Evolutionary conservation across 768 basidiomycete genomes (phyloP), one percentile per base, ranked within the genome.

Genomic region (Scleroderma bovista): DNA sequence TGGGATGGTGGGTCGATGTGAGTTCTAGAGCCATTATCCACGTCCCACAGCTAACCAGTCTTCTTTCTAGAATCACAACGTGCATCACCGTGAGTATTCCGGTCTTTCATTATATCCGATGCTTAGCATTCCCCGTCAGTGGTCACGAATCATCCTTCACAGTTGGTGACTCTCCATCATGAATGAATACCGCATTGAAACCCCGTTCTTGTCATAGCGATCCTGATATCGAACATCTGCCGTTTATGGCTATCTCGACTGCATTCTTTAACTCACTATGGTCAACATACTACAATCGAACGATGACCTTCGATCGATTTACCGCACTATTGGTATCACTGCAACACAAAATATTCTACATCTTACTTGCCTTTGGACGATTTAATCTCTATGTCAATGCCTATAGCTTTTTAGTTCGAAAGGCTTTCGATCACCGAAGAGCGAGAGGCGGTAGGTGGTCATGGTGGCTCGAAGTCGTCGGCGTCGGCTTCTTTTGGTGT

Each of bases 1-100:
- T 96, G 20, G 91, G 93, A 36, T 99, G 96, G 96, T 99, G 95
- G 95, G 89, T 92, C 36, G 80, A 93, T 65, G 93, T 94, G 59
- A 72, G 93, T 82, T n/a, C 12, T 44, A 33, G 29, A 20, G 11
- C 38, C 50, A n/a, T 51, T 46, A 2, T 46, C 34, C 22, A 20
- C 15, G 9, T 55, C 43, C 32, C 33, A 34, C 26, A 13, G 13
- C 34, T 36, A 16, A 16, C 31, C 19, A 29, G 36, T 20, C n/a
- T 12, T 22, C 43, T 20, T 11, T 44, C 31, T 55, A 91, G 88
- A 91, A 88, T 63, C 96, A 99, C 64, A 96, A 98, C 60, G 83
- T 94, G 42, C 94, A 97, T 72, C 94, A 97, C 70, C 75, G 93
- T 93, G 63, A 75, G 93, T 79, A 32, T 17, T 46, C 20, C 37